These are phyloP conservation scores for Salvia sclarea DNA, from an alignment of 305 asterid genomes.

Conservation along the genomic window DNA sequence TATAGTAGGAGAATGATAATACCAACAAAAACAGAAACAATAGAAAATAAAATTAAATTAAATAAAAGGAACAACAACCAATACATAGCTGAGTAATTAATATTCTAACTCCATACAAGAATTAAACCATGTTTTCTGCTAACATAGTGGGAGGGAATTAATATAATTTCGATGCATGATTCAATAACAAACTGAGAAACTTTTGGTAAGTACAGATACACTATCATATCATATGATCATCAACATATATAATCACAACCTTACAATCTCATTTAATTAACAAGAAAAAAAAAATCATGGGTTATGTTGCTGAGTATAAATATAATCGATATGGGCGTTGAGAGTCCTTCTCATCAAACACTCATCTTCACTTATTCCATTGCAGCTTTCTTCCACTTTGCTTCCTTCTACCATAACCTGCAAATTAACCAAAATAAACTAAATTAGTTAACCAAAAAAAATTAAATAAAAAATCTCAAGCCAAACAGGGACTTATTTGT, in stretches of 20 bases:
- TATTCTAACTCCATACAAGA: not conserved
- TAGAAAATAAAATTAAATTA: no score
- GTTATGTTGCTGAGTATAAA: constrained; percentile 64
- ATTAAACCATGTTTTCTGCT: not conserved
- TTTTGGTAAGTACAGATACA: not conserved
- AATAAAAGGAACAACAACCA: not conserved
- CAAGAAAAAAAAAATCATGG: constrained; percentile 37
- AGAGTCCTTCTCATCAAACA: constrained; percentile 67
- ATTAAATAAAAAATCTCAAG: not conserved
- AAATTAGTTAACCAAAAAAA: not conserved
- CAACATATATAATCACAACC: not conserved
- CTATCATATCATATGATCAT: not conserved
- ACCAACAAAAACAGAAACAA: not conserved
- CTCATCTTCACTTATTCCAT: constrained; percentile 60
- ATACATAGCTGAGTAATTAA: not conserved
- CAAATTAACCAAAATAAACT: no score
- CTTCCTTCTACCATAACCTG: constrained; percentile 39
- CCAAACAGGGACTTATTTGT: constrained; percentile 8
- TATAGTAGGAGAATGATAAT: not conserved
- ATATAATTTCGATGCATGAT: no score
- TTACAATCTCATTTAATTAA: not conserved
- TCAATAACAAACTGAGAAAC: not conserved
- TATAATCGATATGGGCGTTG: constrained; percentile 68
- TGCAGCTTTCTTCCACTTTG: constrained; percentile 46
- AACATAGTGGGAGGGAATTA: not conserved